Base-by-base conservation (phyloP, 805 yeast species). In the Yamadazyma kitorensis region DNA sequence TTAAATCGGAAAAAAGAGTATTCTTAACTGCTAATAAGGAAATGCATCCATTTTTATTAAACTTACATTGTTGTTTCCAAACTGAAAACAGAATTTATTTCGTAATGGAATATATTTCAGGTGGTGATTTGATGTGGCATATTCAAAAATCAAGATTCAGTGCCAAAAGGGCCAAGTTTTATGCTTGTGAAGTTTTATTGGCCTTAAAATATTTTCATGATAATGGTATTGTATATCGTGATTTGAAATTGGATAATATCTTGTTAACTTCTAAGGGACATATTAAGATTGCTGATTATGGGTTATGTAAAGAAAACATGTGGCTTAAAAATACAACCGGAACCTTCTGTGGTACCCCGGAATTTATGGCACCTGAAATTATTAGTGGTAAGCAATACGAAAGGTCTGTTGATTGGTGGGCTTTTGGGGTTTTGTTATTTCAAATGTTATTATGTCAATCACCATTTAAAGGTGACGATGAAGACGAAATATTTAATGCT, bases 121-220 rank as follows among this genome's bases (percentile, higher is more conserved):
- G 98, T 39, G 99, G 99, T 59, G 99, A 93, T 65, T 74, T 93
- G 53, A 93, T 93, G 98, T 89, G 96, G 95, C 99, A 93, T 58
- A 94, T 93, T 51, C 98, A 93, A 61, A 86, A 87, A 52, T 84
- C 85, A 40, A 75, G 91, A 51, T 84, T 93, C 53, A 80, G 96
- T 2, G 82, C 89, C 12, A 78, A 84, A 46, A 75, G 97, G 48
- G 99, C 98, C 7, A 94, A 93, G 61, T 93, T 89, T 55, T 93
- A 93, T 59, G 98, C 98, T 2, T 95, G 97, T 24, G 98, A 93
- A 59, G 97, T 93, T 2, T 69, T 91, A 43, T 64, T 93, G 35
- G 98, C 95, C 0, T 70, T 93, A 56, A 85, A 91, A 56, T 86
- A 86, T 55, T 82, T 93, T 69, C 99, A 93, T 61, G 96, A 88